Percentiles rank a stretch among this genome's conserved stretches.
Evolutionary conservation across 2,329 filamentous ascomycete genomes (phyloP).

Genomic region (Cryphonectria naterciae): DNA sequence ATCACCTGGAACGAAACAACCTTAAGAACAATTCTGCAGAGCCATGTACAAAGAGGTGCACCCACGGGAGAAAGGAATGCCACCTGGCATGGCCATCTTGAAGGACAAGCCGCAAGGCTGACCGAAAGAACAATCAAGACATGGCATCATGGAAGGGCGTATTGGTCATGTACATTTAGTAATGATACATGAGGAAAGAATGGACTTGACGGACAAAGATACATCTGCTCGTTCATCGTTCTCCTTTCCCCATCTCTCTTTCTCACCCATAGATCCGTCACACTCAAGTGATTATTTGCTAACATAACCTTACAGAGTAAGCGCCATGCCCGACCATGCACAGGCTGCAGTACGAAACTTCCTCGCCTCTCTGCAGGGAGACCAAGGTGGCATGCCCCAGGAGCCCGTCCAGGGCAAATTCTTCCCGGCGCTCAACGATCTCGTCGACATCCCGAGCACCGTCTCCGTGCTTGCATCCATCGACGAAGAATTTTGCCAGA

Average conservation of each 20-base stretch:
- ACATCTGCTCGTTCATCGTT: not conserved
- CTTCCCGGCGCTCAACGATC: conserved; percentile 84
- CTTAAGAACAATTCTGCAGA: not conserved
- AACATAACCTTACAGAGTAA: conserved; percentile 54
- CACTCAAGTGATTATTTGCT: conserved; percentile 19
- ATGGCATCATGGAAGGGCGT: conserved; percentile 12
- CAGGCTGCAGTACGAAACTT: conserved; percentile 85
- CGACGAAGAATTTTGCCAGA: conserved; percentile 70
- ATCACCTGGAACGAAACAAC: not conserved
- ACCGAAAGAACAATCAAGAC: conserved; percentile 14
- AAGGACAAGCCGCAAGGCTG: conserved; percentile 21
- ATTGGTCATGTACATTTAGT: conserved; percentile 28
- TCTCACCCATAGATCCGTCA: conserved; percentile 20
- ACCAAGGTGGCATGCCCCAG: conserved; percentile 44
- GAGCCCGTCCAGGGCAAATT: conserved; percentile 58
- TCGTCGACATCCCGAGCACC: conserved; percentile 78
- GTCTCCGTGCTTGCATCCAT: conserved; percentile 73
- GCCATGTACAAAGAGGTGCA: not conserved
- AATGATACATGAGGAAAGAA: conserved; percentile 26
- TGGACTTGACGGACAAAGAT: conserved; percentile 23
- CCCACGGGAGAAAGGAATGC: not conserved
- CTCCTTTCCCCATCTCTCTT: conserved; percentile 37
- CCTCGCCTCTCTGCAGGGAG: conserved; percentile 76
- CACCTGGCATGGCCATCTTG: conserved; percentile 17
- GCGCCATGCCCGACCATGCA: conserved; percentile 67